phyloP scores from a whole-genome alignment of 768 basidiomycete genomes.

The Mycena kentingensis region DNA sequence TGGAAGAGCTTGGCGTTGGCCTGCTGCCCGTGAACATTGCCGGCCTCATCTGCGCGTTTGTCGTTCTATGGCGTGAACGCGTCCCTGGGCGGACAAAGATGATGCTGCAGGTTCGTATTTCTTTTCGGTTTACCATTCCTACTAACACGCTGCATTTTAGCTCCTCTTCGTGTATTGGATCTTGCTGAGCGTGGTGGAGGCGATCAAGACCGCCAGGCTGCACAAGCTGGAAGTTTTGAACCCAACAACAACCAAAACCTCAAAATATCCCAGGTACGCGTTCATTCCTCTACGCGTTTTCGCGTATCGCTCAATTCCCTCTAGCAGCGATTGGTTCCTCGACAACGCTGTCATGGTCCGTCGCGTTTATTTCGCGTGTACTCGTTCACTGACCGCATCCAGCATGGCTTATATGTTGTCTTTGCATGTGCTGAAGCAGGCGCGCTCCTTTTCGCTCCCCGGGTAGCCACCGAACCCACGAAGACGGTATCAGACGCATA shows the following conservation, averaged over 20 bases:
- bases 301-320: background rate
- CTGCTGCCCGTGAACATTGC: slow-evolving; percentile 29
- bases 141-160: no score
- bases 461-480: no score
- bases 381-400: background rate
- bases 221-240: slow-evolving; percentile 19
- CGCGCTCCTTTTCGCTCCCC: no score
- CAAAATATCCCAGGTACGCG: slow-evolving; percentile 23
- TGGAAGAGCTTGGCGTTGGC: slow-evolving; percentile 32
- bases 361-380: background rate
- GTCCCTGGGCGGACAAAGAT: slow-evolving; percentile 16
- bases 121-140: background rate
- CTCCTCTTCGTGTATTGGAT: slow-evolving; percentile 28
- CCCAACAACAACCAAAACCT: slow-evolving; percentile 24
- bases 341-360: slow-evolving; percentile 32
- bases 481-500: no score
- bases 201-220: slow-evolving; percentile 25
- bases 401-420: slow-evolving; percentile 20
- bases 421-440: no score
- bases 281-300: background rate
- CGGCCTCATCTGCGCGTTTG: slow-evolving; percentile 21
- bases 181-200: slow-evolving; percentile 23
- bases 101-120: slow-evolving; percentile 20
- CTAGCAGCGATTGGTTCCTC: slow-evolving; percentile 26
- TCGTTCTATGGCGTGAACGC: slow-evolving; percentile 23